Evolutionary conservation across 768 basidiomycete species (phyloP).

Genomic region (Suillus plorans): DNA sequence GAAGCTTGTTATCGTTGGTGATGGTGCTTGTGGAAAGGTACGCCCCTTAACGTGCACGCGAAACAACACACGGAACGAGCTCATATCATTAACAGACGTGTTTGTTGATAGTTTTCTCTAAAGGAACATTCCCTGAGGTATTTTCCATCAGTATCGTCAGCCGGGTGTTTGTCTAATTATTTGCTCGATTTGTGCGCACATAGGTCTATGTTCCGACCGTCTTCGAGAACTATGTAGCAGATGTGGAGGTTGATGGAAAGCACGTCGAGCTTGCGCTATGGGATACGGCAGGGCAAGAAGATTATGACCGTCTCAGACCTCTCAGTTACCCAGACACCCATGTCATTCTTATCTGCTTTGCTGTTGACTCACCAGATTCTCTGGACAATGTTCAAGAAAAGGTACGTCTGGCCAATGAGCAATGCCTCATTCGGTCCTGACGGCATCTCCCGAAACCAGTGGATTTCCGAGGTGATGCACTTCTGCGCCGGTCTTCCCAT

Average conservation of each 20-base stretch:
- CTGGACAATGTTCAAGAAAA: slow-evolving; percentile 99
- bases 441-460: slow-evolving; percentile 47
- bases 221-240: slow-evolving; percentile 99
- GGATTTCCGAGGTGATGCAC: slow-evolving; percentile 99
- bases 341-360: slow-evolving; percentile 99
- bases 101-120: slow-evolving; percentile 93
- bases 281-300: slow-evolving; percentile 99
- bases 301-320: slow-evolving; percentile 97
- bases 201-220: slow-evolving; percentile 99
- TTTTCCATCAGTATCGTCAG: slow-evolving; percentile 13
- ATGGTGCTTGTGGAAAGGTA: slow-evolving; percentile 97
- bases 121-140: slow-evolving; percentile 96
- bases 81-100: slow-evolving; percentile 60
- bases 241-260: slow-evolving; percentile 98
- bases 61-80: slow-evolving; percentile 12
- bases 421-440: slow-evolving; percentile 10
- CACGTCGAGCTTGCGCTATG: slow-evolving; percentile 97
- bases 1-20: slow-evolving; percentile 98
- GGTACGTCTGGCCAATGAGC: slow-evolving; percentile 47
- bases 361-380: slow-evolving; percentile 96
- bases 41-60: slow-evolving; percentile 11
- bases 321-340: slow-evolving; percentile 99
- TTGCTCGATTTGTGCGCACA: background rate
- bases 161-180: slow-evolving; percentile 4
- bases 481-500: slow-evolving; percentile 94